These are phyloP conservation scores for Hyphodiscus sp. DNA, from an alignment of 2,329 filamentous ascomycete species.

Conservation along the genomic window DNA sequence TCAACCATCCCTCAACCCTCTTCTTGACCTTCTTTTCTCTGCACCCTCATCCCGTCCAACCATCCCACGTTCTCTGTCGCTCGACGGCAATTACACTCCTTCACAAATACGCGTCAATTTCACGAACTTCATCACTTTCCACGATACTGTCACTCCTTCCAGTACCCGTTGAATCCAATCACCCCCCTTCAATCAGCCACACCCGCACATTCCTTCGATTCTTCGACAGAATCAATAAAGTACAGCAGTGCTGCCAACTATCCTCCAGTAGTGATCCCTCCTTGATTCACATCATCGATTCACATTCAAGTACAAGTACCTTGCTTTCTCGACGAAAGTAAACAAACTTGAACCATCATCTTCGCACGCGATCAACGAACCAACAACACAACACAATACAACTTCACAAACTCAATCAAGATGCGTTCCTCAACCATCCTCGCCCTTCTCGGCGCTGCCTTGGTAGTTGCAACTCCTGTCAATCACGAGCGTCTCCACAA, in stretches of 20 bases:
- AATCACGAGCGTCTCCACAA: conserved; percentile 29
- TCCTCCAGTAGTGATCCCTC: conserved; percentile 5
- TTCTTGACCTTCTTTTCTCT: background rate
- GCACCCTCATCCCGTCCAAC: conserved; percentile 1
- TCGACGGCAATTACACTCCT: conserved; percentile 23
- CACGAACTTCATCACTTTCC: background rate
- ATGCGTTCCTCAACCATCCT: conserved; percentile 37
- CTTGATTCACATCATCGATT: conserved; percentile 9
- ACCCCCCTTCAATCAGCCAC: background rate
- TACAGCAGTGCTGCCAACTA: conserved; percentile 29
- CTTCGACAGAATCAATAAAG: conserved; percentile 24
- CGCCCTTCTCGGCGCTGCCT: conserved; percentile 29
- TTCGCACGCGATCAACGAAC: background rate
- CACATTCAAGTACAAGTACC: conserved; percentile 8
- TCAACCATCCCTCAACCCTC: conserved; percentile 3
- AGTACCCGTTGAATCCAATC: conserved; percentile 3
- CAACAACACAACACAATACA: conserved; percentile 3
- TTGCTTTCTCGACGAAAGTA: conserved; percentile 22
- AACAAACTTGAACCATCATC: background rate
- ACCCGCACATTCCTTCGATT: conserved; percentile 6
- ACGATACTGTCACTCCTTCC: conserved; percentile 13
- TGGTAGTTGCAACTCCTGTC: conserved; percentile 30
- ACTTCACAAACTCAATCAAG: conserved; percentile 20
- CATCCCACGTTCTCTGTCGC: conserved; percentile 13
- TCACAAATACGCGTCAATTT: conserved; percentile 2